Base-by-base conservation (phyloP, 345 rosid genomes). In the Eucalyptus fibrosa region DNA sequence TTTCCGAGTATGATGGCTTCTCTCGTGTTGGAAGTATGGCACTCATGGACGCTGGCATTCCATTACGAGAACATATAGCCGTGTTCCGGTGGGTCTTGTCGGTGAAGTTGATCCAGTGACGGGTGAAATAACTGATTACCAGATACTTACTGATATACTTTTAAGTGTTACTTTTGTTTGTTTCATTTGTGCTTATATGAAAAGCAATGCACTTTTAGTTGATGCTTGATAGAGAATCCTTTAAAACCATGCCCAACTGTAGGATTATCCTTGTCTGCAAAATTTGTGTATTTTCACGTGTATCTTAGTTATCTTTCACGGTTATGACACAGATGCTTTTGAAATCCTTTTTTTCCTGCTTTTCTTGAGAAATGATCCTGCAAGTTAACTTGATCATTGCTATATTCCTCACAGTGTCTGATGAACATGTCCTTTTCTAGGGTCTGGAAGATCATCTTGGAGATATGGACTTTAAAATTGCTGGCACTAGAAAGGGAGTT, bases 361-460 rank as follows among this genome's bases (percentile, higher is more conserved):
- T 23, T 42, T 44, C 23, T 40, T 59, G 65, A 59, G 65, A 26
- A 82, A 82, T 40, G 47, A 23, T 28, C 26, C 49, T 82, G 44
- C 49, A 82, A 19, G 86, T 37, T 82, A 47, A 82, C 26, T 42
- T n/a, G 50, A 47, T 37, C 11, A 82, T 82, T 87, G 28, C 44
- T 51, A 28, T 87, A 18, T 59, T 65, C 55, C 1, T 87, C 26
- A 62, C 26, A 62, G 59, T 50, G 87, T 86, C 88, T 51, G 86
- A 89, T 88, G 85, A 42, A 45, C 59, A 44, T 67, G 34, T 28
- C 86, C 18, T 9, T 90, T 89, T 88, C 40, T 90, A 97, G 98
- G 99, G 98, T 83, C 92, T 97, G 86, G 99, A 97, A 95, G 99
- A 97, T 93, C 99, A 97, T 93, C 90, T 97, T n/a, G 99, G 99